These are phyloP conservation scores for Backusella parvicylindrica DNA, from an alignment of 192 early-diverging fungal genomes.

Conservation along the genomic window DNA sequence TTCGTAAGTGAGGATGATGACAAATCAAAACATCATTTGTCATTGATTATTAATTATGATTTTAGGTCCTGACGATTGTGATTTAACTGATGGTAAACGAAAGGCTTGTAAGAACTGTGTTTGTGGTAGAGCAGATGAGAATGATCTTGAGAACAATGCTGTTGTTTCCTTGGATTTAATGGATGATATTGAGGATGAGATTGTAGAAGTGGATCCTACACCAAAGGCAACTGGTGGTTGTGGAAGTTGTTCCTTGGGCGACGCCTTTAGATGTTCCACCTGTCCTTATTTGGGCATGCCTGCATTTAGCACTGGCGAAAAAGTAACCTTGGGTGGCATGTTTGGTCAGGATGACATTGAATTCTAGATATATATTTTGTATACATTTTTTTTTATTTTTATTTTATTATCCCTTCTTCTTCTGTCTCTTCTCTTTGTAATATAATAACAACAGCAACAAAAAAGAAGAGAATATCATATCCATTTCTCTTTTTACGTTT, in stretches of 20 bases:
- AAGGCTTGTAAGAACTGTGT: slow-evolving; percentile 99
- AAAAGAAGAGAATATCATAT: background rate
- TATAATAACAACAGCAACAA: background rate
- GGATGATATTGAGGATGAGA: slow-evolving; percentile 33
- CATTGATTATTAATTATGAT: background rate
- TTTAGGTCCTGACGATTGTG: slow-evolving; percentile 64
- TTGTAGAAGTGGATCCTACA: slow-evolving; percentile 40
- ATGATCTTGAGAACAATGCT: slow-evolving; percentile 60
- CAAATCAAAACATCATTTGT: background rate
- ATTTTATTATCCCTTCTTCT: background rate
- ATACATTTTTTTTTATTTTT: background rate
- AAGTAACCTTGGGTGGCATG: slow-evolving; percentile 78
- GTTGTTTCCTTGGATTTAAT: slow-evolving; percentile 33
- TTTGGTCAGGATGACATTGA: slow-evolving; percentile 39
- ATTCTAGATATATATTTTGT: slow-evolving; percentile 12
- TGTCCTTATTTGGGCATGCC: slow-evolving; percentile 99
- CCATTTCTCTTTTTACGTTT: background rate
- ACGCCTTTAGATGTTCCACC: slow-evolving; percentile 94
- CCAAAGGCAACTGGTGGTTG: slow-evolving; percentile 52
- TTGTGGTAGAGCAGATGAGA: slow-evolving; percentile 86
- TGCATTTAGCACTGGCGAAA: slow-evolving; percentile 93
- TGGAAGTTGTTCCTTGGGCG: slow-evolving; percentile 84
- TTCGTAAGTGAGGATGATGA: slow-evolving; percentile 39
- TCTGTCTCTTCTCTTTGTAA: background rate
- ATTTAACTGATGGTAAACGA: slow-evolving; percentile 63